A percentile compares a stretch with the other conserved stretches of the same genome.
These are phyloP conservation scores for Bidens hawaiensis DNA, from an alignment of 140 eudicot species.

Conservation along the genomic window DNA sequence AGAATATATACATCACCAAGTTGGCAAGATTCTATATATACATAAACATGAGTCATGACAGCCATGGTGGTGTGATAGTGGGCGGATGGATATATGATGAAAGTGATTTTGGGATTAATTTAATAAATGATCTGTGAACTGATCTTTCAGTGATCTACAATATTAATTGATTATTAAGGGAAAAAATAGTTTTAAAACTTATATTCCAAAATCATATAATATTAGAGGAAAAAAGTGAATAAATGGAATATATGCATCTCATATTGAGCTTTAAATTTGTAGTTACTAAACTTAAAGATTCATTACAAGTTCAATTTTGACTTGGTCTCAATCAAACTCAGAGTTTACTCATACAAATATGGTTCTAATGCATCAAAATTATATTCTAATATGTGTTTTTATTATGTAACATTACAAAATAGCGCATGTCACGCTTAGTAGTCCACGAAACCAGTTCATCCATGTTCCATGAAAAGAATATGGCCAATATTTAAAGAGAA, in stretches of 20 bases:
- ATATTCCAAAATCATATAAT: too few relatives aligned
- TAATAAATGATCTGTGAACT: background rate
- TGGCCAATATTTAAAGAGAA: background rate
- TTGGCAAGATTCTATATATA: background rate
- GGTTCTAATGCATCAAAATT: background rate
- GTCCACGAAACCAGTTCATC: background rate
- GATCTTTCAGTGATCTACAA: background rate
- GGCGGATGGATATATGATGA: slow-evolving; percentile 25
- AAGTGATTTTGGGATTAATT: slow-evolving; percentile 10
- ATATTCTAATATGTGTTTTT: background rate
- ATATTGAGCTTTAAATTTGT: too few relatives aligned
- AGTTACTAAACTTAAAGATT: too few relatives aligned
- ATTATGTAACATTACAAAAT: background rate
- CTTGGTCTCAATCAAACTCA: background rate
- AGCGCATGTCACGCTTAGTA: slow-evolving; percentile 20
- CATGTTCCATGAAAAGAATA: background rate
- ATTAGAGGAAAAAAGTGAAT: too few relatives aligned
- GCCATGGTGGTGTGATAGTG: slow-evolving; percentile 18
- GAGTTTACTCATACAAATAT: background rate
- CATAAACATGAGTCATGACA: too few relatives aligned
- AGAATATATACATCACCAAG: background rate
- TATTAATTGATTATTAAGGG: too few relatives aligned
- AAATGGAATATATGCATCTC: too few relatives aligned
- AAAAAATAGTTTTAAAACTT: too few relatives aligned
- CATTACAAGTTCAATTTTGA: background rate